Conservation (phyloP, 2,329 filamentous ascomycete species). For the Westerdykella aurantiaca region DNA sequence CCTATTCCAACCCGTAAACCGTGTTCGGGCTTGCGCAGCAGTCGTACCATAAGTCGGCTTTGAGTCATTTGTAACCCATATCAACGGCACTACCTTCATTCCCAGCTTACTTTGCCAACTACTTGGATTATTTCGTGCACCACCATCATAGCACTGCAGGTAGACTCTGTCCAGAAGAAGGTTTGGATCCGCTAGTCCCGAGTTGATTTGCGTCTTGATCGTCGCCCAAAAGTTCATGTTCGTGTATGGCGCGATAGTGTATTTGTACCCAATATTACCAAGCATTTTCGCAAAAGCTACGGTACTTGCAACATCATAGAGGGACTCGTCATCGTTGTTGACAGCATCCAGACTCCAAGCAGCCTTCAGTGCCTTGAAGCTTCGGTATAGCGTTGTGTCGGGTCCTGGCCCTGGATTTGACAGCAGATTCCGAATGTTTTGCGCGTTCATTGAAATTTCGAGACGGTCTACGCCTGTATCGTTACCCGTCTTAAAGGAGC, state of each 20-base stretch:
- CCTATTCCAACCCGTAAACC: constrained; percentile 34
- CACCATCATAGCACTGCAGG: constrained; percentile 45
- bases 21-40: constrained; percentile 32
- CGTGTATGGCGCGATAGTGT: constrained; percentile 43
- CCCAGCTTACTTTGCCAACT: constrained; percentile 37
- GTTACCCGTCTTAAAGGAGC: constrained; percentile 36
- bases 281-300: constrained; percentile 42
- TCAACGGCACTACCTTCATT: constrained; percentile 40
- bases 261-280: constrained; percentile 39
- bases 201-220: constrained; percentile 20
- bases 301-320: constrained; percentile 42
- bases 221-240: constrained; percentile 37
- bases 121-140: constrained; percentile 38
- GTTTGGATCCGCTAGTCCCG: constrained; percentile 22
- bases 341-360: constrained; percentile 45
- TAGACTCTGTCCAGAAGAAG: constrained; percentile 40
- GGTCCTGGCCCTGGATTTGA: constrained; percentile 12
- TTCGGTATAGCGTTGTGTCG: constrained; percentile 35
- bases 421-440: constrained; percentile 40
- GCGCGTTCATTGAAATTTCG: constrained; percentile 43
- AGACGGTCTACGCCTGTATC: constrained; percentile 35
- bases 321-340: constrained; percentile 44
- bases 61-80: constrained; percentile 46
- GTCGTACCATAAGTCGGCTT: constrained; percentile 40
- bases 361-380: constrained; percentile 38